phyloP scores from a whole-genome alignment of 257 asterid species.

The Solanum chmielewskii region DNA sequence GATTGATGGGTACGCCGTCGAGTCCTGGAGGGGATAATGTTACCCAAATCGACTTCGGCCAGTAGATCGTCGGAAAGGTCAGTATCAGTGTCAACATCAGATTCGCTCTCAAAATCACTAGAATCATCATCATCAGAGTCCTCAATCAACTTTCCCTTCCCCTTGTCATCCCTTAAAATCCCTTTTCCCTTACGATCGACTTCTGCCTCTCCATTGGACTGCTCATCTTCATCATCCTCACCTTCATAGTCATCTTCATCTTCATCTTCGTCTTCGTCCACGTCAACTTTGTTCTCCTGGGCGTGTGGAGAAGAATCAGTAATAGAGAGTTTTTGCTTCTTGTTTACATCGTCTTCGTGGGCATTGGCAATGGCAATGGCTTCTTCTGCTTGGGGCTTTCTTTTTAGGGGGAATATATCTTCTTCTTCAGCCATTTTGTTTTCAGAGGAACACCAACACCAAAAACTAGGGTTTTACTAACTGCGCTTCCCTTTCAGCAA shows the following conservation, averaged over 20 bases:
- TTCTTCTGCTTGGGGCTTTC: conserved; percentile 4
- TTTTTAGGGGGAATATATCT: neutral
- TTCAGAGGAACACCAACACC: neutral
- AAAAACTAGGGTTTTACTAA: neutral
- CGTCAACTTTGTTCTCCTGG: neutral
- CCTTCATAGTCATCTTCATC: conserved; percentile 1
- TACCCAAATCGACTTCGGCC: conserved; percentile 27
- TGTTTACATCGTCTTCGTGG: neutral
- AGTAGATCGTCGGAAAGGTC: conserved; percentile 31
- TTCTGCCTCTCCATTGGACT: conserved; percentile 3
- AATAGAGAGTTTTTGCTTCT: conserved; percentile 14
- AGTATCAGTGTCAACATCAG: conserved; percentile 18
- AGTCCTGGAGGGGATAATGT: conserved; percentile 36
- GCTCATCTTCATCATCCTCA: conserved; percentile 5
- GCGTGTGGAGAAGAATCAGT: neutral
- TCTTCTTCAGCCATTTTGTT: conserved; percentile 12
- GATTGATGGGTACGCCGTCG: conserved; percentile 13
- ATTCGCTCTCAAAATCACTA: conserved; percentile 6
- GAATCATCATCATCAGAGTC: conserved; percentile 15
- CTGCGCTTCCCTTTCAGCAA: neutral
- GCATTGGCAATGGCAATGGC: neutral
- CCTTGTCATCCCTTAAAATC: conserved; percentile 21
- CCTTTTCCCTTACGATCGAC: conserved; percentile 27
- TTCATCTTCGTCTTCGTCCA: neutral
- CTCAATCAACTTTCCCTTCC: conserved; percentile 33